These are phyloP conservation scores for Globisporangium barbulae DNA, from an alignment of 352 stramenopile genomes.

Conservation along the genomic window DNA sequence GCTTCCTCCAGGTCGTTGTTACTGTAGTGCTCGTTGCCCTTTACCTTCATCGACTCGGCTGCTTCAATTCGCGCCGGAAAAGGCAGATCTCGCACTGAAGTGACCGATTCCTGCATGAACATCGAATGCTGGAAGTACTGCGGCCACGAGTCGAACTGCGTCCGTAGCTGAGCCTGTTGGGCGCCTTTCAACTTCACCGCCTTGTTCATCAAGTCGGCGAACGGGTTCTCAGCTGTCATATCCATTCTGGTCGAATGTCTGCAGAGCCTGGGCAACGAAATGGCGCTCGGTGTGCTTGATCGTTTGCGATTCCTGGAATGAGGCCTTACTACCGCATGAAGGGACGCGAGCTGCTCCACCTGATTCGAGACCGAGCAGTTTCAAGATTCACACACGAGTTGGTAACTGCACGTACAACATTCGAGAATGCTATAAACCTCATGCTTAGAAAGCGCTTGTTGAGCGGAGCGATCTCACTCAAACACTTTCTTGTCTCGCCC, in stretches of 20 bases:
- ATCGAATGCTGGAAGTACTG: constrained; percentile 87
- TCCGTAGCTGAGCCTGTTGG: constrained; percentile 77
- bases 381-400: neutral
- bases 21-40: constrained; percentile 61
- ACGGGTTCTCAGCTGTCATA: constrained; percentile 64
- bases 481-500: constrained; percentile 32
- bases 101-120: constrained; percentile 82
- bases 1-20: constrained; percentile 56
- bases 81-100: constrained; percentile 31
- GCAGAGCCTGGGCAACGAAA: neutral
- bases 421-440: neutral
- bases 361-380: constrained; percentile 10
- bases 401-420: neutral
- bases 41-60: constrained; percentile 63
- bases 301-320: constrained; percentile 2
- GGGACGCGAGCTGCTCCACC: neutral
- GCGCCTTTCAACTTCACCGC: constrained; percentile 82
- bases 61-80: constrained; percentile 56
- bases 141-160: constrained; percentile 70
- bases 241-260: constrained; percentile 37
- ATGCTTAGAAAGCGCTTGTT: constrained; percentile 20
- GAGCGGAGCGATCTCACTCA: constrained; percentile 24
- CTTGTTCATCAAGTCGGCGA: constrained; percentile 82
- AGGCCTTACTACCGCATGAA: neutral
- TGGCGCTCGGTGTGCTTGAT: neutral